A percentile compares a stretch with the other conserved stretches of the same genome.
Evolutionary conservation across 495 filamentous ascomycete species (phyloP).

Genomic region (Daldinia loculata): DNA sequence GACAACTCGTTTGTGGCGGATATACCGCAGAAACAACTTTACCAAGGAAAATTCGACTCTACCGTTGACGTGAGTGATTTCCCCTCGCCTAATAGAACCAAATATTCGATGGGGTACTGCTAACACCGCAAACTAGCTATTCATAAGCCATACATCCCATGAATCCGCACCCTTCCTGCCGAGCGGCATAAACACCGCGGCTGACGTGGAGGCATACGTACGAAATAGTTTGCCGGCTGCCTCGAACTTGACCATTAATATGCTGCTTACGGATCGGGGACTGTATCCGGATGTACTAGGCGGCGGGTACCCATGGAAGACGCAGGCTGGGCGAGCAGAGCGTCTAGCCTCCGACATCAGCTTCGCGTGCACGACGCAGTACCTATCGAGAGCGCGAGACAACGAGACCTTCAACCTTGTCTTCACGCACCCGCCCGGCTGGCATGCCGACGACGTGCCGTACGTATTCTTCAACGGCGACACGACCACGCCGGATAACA

Average conservation of each 20-base stretch:
- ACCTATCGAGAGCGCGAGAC: constrained; percentile 54
- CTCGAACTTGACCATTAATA: constrained; percentile 16
- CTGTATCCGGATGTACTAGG: constrained; percentile 54
- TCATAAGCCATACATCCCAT: constrained; percentile 43
- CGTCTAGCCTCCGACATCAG: constrained; percentile 48
- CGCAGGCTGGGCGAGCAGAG: constrained; percentile 48
- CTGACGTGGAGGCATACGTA: constrained; percentile 49
- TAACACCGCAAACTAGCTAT: constrained; percentile 28
- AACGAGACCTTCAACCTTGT: constrained; percentile 67
- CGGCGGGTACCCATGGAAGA: constrained; percentile 54
- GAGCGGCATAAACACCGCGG: constrained; percentile 33
- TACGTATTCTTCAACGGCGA: constrained; percentile 66
- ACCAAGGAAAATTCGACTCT: constrained; percentile 63
- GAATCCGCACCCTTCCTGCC: constrained; percentile 44
- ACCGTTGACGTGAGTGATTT: constrained; percentile 60
- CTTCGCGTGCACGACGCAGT: constrained; percentile 62
- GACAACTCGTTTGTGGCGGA: constrained; percentile 68
- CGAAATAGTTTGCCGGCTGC: constrained; percentile 3
- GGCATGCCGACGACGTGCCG: constrained; percentile 62
- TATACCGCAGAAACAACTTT: constrained; percentile 64
- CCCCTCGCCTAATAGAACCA: constrained; percentile 45
- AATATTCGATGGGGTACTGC: background rate
- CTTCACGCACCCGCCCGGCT: constrained; percentile 67
- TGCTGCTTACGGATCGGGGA: constrained; percentile 23
- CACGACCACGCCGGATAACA: constrained; percentile 26